phyloP scores from a whole-genome alignment of 345 rosid species.

The Raphanus raphanistrum region DNA sequence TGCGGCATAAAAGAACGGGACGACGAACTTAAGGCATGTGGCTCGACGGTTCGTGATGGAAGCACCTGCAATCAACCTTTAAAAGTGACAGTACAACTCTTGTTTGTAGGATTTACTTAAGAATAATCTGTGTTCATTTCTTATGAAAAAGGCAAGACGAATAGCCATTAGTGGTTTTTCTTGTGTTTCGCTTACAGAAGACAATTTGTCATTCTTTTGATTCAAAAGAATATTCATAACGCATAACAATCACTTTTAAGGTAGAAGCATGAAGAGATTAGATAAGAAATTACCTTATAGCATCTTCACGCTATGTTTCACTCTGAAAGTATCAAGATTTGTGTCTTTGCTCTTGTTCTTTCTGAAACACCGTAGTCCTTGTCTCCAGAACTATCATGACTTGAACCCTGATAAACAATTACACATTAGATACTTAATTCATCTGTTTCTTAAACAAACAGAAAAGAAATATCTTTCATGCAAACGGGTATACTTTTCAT shows the following conservation, averaged over 20 bases:
- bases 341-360: background rate
- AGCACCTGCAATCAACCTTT: too few relatives aligned
- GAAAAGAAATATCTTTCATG: background rate
- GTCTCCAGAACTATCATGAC: background rate
- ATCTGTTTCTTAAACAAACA: background rate
- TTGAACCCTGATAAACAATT: conserved; percentile 4
- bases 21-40: too few relatives aligned
- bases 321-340: background rate
- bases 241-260: background rate
- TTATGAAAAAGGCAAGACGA: background rate
- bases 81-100: background rate
- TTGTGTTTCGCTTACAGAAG: background rate
- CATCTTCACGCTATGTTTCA: background rate
- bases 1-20: too few relatives aligned
- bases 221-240: background rate
- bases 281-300: background rate
- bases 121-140: background rate
- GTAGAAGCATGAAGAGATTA: background rate
- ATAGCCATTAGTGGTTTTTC: background rate
- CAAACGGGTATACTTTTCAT: background rate
- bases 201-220: background rate
- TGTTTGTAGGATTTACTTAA: background rate
- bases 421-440: conserved; percentile 10
- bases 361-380: background rate
- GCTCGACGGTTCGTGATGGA: too few relatives aligned